Evolutionary conservation across 306 rosid genomes (phyloP), one percentile per base, ranked within the genome.

Genomic region (Dryas alaskensis): DNA sequence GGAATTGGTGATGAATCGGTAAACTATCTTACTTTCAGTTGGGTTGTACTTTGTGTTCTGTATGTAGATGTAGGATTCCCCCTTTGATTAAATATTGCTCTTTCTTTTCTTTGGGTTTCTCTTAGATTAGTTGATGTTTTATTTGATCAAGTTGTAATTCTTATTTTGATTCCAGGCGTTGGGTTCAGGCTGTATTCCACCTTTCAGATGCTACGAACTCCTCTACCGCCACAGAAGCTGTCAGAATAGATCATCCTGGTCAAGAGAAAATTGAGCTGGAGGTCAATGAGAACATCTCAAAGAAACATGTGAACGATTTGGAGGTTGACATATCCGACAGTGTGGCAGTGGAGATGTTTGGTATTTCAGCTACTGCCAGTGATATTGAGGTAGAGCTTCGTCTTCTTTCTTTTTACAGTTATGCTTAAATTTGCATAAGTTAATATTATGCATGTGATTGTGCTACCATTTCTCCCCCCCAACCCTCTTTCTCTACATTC

Each of bases 1-100:
- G 86, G 95, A 91, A 72, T 81, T 94, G 86, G 77, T 89, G 44
- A 91, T 94, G 98, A 94, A 91, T 53, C 81, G 93, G 98, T 89
- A 85, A 84, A 73, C 37, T 39, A 76, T 78, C 66, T 60, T 76
- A 65, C 27, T 17, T 27, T 72, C 37, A 45, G 58, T 62, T 0
- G 4, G 10, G 61, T 3, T 11, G 14, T 70, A 17, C 53, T 14
- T 70, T 55, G 43, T 19, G 43, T 55, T 57, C 64, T 19, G 44
- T n/a, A 42, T 25, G n/a, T 71, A 7, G 44, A 19, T 42, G 22
- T 55, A 14, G 66, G 44, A 44, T 44, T 44, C 22, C 10, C 10
- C 12, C 43, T 54, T 69, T 42, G 74, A 40, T 10, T 55, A 44
- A 46, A 66, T 47, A 13, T 17, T 66, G 55, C 54, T 66, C 43